Evolutionary conservation across 352 stramenopile genomes (phyloP), one percentile per base, ranked within the genome.

Genomic region (Phytophthora citrophthora): DNA sequence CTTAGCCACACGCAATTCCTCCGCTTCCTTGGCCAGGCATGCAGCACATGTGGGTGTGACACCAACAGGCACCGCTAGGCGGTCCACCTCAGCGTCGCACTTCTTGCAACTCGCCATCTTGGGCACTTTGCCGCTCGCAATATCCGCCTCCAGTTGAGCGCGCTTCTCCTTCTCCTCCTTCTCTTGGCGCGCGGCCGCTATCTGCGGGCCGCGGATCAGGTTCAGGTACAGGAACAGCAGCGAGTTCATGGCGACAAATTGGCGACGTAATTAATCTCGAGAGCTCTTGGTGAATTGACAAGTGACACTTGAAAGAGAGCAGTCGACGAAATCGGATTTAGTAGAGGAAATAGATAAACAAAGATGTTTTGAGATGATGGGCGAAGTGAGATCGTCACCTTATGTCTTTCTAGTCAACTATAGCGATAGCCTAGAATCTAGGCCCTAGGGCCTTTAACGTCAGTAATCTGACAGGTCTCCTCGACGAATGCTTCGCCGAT

Each of bases 151-250:
- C 34, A 87, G 70, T 61, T 82, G 66, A 24, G 60, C 71, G 39
- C 70, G 61, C 15, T 73, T 73, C 50, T 81, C 81, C 36, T 70
- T 74, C 43, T 89, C 79, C 52, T 89, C 76, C 65, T 88, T 77
- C 62, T 78, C 59, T 11, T 56, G 67, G 23, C 78, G 67, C 57
- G 83, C 76, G 27, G 64, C 68, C 54, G 80, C 61, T 26, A 93
- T 64, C 48, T 76, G 79, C 43, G 85, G 85, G 0, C 82, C 85
- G 54, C 85, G 85, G 57, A 93, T 68, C 13, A 91, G 57, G 68
- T 86, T 90, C 40, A 93, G 70, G 68, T 93, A 93, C 63, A 93
- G 72, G 60, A 91, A 76, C 27, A 93, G 67, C 36, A 93, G 62
- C 57, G 79, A 88, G 75, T 93, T 93, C 85, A 93, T 93, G 20